Base-by-base conservation (phyloP, 495 filamentous ascomycete species). In the Cercophora samala region DNA sequence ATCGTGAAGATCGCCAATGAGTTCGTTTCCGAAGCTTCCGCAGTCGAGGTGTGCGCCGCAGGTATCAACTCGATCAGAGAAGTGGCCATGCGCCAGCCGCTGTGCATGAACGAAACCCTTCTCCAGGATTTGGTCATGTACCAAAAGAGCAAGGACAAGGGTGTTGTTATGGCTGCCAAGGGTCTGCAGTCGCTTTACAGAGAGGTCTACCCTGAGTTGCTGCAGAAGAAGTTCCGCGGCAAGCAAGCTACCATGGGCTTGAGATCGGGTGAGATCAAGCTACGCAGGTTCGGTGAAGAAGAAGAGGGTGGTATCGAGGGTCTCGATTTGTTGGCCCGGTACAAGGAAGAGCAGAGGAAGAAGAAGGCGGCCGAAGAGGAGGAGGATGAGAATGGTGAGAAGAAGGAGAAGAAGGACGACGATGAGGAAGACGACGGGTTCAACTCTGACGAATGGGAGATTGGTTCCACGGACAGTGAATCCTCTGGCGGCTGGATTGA, bases 81-180 rank as follows among this genome's bases (percentile, higher is more conserved):
- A 74, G 90, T 99, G 15, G 97, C 95, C 74, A 88, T 87, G 2
- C 84, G 95, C 63, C 94, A 98, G 72, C 95, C 96, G 22, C 80
- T 98, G 22, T 95, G 93, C 19, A 98, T 99, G 90, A 92, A 91
- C 68, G 91, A 96, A 67, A 96, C 94, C 0, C 82, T 98, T 15
- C 82, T 99, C n/a, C 95, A 98, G 76, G 95, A 99, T 81, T 79
- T 99, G 42, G 92, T 97, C 17, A 88, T 93, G 86, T 99, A 99
- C 78, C 86, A 93, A 65, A 96, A 94, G 80, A 95, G 91, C 74
- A 98, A 98, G 73, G 96, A 99, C 74, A 98, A 98, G 79, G 93
- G 93, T 66, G 92, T 96, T 15, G 90, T 96, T 84, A 98, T 99
- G 94, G 96, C 94, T 18, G 92, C 93, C 15, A 91, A 93, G 72